These are phyloP conservation scores for Trichoderma atrobrunneum DNA, from an alignment of 2,329 filamentous ascomycete genomes.

Conservation along the genomic window DNA sequence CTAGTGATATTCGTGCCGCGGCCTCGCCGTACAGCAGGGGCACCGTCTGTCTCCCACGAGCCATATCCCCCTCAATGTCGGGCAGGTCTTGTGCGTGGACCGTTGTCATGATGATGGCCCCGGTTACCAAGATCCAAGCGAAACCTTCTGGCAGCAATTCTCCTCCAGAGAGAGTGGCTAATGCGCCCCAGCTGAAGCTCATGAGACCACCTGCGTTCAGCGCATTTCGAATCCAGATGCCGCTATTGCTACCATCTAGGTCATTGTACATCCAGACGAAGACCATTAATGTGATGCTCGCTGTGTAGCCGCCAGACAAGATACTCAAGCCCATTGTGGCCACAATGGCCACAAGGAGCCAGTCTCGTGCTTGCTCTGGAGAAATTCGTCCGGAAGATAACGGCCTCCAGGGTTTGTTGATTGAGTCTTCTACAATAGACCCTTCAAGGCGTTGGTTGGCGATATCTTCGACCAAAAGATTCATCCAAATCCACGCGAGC, in stretches of 20 bases:
- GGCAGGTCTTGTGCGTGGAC: constrained; percentile 30
- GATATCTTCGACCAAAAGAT: constrained; percentile 29
- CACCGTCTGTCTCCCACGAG: constrained; percentile 27
- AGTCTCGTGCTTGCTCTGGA: constrained; percentile 25
- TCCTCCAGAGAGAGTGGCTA: constrained; percentile 21
- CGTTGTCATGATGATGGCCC: constrained; percentile 27
- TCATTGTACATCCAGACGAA: constrained; percentile 34
- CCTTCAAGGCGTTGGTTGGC: constrained; percentile 29
- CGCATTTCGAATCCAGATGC: constrained; percentile 27
- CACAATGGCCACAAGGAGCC: constrained; percentile 27
- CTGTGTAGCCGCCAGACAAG: constrained; percentile 21
- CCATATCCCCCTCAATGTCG: constrained; percentile 30
- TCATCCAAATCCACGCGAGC: constrained; percentile 29
- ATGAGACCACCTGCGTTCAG: constrained; percentile 30
- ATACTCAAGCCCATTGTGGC: constrained; percentile 21
- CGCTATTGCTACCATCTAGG: constrained; percentile 27
- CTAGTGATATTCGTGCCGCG: constrained; percentile 21
- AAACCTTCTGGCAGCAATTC: constrained; percentile 20
- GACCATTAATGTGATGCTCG: constrained; percentile 26
- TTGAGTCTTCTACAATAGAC: constrained; percentile 28
- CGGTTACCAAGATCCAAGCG: constrained; percentile 26
- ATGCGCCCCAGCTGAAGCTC: constrained; percentile 31
- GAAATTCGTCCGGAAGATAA: constrained; percentile 28
- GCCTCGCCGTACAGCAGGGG: constrained; percentile 29
- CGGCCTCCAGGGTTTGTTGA: constrained; percentile 35